These are phyloP conservation scores for Aspergillus arachidicola DNA, from an alignment of 2,329 filamentous ascomycete genomes.

Conservation along the genomic window DNA sequence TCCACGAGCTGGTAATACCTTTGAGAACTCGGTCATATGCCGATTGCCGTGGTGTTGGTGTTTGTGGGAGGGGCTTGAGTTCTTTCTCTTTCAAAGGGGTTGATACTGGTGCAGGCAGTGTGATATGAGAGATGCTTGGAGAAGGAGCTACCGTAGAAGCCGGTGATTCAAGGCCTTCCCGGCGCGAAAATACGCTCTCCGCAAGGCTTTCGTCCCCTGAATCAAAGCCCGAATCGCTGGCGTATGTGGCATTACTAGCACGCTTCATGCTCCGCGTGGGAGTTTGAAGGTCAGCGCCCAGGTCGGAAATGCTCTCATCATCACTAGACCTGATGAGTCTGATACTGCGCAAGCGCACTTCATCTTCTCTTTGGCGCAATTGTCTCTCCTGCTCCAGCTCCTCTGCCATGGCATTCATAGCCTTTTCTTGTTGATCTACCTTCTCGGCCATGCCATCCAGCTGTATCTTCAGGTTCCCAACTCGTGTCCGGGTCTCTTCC, in stretches of 20 bases:
- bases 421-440: conserved; percentile 58
- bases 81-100: conserved; percentile 38
- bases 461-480: conserved; percentile 61
- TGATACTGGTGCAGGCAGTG: conserved; percentile 34
- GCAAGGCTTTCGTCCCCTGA: conserved; percentile 58
- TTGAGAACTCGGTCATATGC: conserved; percentile 49
- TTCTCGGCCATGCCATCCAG: conserved; percentile 62
- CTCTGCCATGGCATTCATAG: conserved; percentile 55
- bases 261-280: conserved; percentile 39
- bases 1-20: conserved; percentile 36
- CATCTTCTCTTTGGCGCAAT: conserved; percentile 41
- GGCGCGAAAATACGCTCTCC: conserved; percentile 51
- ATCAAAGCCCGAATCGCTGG: conserved; percentile 62
- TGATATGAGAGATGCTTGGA: conserved; percentile 39
- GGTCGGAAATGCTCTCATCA: conserved; percentile 35
- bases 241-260: conserved; percentile 43
- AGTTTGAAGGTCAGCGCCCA: conserved; percentile 36
- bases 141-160: conserved; percentile 41
- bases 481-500: conserved; percentile 61
- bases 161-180: conserved; percentile 37
- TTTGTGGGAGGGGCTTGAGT: conserved; percentile 22
- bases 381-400: conserved; percentile 51
- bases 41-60: conserved; percentile 31
- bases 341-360: conserved; percentile 38
- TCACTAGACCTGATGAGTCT: conserved; percentile 35